Base-by-base conservation (phyloP, 148 eudicot species). In the Hydrangea macrophylla region DNA sequence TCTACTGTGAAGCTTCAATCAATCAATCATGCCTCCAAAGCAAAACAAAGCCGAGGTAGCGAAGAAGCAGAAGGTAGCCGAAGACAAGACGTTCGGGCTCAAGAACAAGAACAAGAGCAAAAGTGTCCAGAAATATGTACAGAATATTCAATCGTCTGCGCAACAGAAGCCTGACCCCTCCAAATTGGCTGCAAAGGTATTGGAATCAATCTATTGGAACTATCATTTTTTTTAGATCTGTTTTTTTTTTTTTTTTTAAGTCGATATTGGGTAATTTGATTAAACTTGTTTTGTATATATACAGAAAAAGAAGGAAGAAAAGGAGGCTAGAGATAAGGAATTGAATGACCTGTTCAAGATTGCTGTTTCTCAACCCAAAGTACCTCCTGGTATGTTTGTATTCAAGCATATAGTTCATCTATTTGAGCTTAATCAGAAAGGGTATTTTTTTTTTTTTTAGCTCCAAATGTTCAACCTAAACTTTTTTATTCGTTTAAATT, bases 221-320 rank as follows among this genome's bases (percentile, higher is more conserved):
- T 13, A 33, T 33, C 39, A 61, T n/a, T 45, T 9, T 45, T 9
- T 31, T 27, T 58, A 7, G 5, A 64, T 30, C 7, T 62, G 0
- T 12, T 9, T 7, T 17, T 12, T 48, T 39, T 59, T 40, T n/a
- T 51, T 40, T 22, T 27, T 13, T 27, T 23, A 27, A 4, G 55
- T 60, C 11, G 30, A 2, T 11, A 42, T 8, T 13, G 44, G 36
- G 20, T 32, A 1, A 31, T 6, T 48, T 51, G 57, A 45, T 31
- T 5, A 22, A 20, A 36, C 45, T 20, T 10, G 17, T 39, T 64
- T 30, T n/a, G n/a, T n/a, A 25, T 40, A 22, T 70, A 8, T 6
- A 37, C 86, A 87, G 92, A 87, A 87, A 70, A 87, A 87, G 79
- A 87, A 84, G 79, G 92, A 87, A 55, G 92, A 87, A 72, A 88